These are phyloP conservation scores for Fusarium chaquense DNA, from an alignment of 2,329 filamentous ascomycete species.

Conservation along the genomic window DNA sequence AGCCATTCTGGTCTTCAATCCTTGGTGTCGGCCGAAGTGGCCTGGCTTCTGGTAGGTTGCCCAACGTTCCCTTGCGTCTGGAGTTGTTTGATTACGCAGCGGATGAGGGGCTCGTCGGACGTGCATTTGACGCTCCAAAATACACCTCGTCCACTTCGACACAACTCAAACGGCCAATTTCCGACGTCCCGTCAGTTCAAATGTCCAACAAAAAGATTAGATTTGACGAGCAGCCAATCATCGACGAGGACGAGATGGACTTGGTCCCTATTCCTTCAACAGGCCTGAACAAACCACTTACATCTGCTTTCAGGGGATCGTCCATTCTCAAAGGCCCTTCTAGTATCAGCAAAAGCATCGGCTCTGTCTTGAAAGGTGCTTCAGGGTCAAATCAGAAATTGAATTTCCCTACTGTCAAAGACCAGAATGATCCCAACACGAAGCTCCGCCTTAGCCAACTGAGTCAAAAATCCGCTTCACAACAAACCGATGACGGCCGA, in stretches of 20 bases:
- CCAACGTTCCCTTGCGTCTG: conserved; percentile 54
- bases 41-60: conserved; percentile 54
- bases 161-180: conserved; percentile 27
- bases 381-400: conserved; percentile 58
- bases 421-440: conserved; percentile 74
- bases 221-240: neutral
- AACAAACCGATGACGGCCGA: conserved; percentile 58
- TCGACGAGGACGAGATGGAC: conserved; percentile 17
- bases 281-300: conserved; percentile 1
- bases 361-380: conserved; percentile 12
- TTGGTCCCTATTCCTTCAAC: conserved; percentile 29
- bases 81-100: conserved; percentile 57
- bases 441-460: conserved; percentile 75
- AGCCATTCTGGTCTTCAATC: conserved; percentile 8
- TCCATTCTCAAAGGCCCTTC: conserved; percentile 14
- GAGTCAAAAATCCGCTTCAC: conserved; percentile 59
- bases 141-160: conserved; percentile 2
- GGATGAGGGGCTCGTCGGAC: conserved; percentile 51
- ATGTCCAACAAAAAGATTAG: conserved; percentile 18
- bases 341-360: neutral
- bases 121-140: conserved; percentile 29
- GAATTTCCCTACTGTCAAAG: conserved; percentile 81
- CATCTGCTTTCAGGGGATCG: conserved; percentile 3
- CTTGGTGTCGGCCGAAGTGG: conserved; percentile 59
- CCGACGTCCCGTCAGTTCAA: conserved; percentile 1